These are phyloP conservation scores for Talaromyces adpressus DNA, from an alignment of 495 filamentous ascomycete species.

Conservation along the genomic window DNA sequence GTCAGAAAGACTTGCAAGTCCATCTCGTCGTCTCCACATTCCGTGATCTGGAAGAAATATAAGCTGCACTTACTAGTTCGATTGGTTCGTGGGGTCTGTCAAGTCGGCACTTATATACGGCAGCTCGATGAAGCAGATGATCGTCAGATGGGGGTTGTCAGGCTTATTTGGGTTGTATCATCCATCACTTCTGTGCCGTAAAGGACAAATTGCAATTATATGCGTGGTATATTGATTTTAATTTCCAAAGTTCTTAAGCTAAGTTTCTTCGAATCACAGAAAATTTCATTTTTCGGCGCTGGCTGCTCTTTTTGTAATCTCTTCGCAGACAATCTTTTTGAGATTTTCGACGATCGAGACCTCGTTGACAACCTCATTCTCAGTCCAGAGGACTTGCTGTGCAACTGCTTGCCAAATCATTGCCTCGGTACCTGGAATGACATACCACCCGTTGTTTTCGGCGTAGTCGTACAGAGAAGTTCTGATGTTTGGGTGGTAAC, in stretches of 20 bases:
- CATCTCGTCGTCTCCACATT: neutral
- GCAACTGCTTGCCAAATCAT: conserved; percentile 5
- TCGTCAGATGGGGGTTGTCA: neutral
- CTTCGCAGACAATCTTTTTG: neutral
- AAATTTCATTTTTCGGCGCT: neutral
- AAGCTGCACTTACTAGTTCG: too few species aligned
- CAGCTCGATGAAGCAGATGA: neutral
- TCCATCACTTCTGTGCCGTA: neutral
- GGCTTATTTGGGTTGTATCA: neutral
- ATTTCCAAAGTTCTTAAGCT: neutral
- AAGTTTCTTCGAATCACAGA: neutral
- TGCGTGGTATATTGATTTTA: neutral
- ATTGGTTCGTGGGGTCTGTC: neutral
- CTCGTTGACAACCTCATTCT: conserved; percentile 1
- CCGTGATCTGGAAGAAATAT: neutral
- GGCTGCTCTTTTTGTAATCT: neutral
- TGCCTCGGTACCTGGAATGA: neutral
- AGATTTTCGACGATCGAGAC: neutral
- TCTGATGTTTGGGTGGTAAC: neutral
- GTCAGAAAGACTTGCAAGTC: neutral
- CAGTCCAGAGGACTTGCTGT: conserved; percentile 1
- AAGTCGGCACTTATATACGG: neutral
- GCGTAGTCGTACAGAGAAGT: neutral
- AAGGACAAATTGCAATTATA: neutral
- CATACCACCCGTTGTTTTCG: neutral